Conservation (phyloP, 495 filamentous ascomycete species). For the Trichoderma asperelloides region DNA sequence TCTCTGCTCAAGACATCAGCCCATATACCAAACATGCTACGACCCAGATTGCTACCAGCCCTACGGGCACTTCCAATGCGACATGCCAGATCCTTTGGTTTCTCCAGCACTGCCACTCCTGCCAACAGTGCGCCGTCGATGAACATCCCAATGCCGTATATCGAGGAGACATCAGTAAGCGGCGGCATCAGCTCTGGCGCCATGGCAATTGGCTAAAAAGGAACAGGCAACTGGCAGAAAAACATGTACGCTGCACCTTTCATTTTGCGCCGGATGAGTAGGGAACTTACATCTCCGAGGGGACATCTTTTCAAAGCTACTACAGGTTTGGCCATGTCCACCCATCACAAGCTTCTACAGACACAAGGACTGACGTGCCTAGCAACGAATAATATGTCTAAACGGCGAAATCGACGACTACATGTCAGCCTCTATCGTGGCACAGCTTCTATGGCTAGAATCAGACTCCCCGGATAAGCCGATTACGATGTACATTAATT, state of each 20-base stretch:
- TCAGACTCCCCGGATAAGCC: constrained; percentile 88
- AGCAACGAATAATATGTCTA: constrained; percentile 93
- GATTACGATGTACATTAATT: constrained; percentile 96
- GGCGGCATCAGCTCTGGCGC: neutral
- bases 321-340: constrained; percentile 46
- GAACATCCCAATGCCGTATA: constrained; percentile 58
- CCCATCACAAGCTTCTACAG: neutral
- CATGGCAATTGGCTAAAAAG: constrained; percentile 16
- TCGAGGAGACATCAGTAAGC: constrained; percentile 76
- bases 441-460: constrained; percentile 95
- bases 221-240: constrained; percentile 78
- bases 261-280: constrained; percentile 11
- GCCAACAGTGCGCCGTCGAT: neutral
- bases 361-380: constrained; percentile 13
- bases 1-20: neutral
- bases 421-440: constrained; percentile 82
- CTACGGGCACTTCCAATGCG: neutral
- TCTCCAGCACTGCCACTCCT: neutral
- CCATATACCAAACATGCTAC: neutral
- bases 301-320: constrained; percentile 74
- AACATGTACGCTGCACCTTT: constrained; percentile 53
- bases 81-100: constrained; percentile 3
- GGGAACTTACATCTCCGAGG: constrained; percentile 37
- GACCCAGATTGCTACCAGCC: constrained; percentile 2
- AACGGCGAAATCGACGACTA: constrained; percentile 87